These are phyloP conservation scores for Hypomontagnella submonticulosa DNA, from an alignment of 495 filamentous ascomycete species.

Conservation along the genomic window DNA sequence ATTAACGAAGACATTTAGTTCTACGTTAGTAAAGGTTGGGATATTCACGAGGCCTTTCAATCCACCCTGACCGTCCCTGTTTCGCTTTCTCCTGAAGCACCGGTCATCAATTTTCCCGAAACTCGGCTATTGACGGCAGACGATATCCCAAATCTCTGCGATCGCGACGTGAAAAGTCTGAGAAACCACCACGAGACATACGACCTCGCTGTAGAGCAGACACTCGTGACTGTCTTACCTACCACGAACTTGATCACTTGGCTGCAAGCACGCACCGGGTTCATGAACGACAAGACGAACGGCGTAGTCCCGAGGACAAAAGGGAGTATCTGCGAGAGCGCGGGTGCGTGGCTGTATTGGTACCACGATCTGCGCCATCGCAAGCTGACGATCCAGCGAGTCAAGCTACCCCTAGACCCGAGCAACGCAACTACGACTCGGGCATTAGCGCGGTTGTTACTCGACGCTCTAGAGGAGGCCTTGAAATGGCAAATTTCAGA, in stretches of 20 bases:
- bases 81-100: not conserved
- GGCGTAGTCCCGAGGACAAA: conserved; percentile 17
- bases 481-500: conserved; percentile 10
- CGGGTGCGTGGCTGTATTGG: conserved; percentile 42
- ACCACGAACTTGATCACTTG: conserved; percentile 24
- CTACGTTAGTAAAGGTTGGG: conserved; percentile 40
- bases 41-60: conserved; percentile 27
- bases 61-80: conserved; percentile 19
- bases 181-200: conserved; percentile 9
- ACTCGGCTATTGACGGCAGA: conserved; percentile 20
- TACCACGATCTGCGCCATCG: conserved; percentile 22
- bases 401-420: conserved; percentile 9
- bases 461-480: conserved; percentile 28
- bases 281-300: conserved; percentile 8
- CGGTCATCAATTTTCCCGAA: not conserved
- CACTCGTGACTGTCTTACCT: conserved; percentile 26
- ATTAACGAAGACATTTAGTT: conserved; percentile 15
- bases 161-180: conserved; percentile 20
- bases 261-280: conserved; percentile 27
- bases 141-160: conserved; percentile 34
- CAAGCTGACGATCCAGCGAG: conserved; percentile 29
- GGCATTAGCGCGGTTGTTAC: conserved; percentile 18
- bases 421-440: not conserved
- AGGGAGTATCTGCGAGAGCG: conserved; percentile 37
- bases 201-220: not conserved